Conservation (phyloP, 108 stramenopile species). For the Nitzschia inconspicua region DNA sequence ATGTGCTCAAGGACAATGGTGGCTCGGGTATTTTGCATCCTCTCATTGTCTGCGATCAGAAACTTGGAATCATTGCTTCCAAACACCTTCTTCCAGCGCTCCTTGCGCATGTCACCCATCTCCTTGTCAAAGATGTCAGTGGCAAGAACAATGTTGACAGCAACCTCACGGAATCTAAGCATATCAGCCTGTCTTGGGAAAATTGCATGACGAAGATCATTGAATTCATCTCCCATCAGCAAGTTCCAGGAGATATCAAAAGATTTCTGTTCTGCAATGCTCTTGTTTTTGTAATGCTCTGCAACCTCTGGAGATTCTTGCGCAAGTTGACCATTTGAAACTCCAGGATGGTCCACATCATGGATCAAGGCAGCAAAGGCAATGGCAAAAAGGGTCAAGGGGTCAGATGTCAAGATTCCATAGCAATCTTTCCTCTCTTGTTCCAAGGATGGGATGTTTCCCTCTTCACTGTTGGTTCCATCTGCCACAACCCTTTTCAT, state of each 20-base stretch:
- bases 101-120: slow-evolving; percentile 9
- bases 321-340: slow-evolving; percentile 36
- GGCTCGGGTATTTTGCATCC: neutral
- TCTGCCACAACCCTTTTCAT: slow-evolving; percentile 15
- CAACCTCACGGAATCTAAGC: slow-evolving; percentile 27
- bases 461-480: too few species aligned
- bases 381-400: slow-evolving; percentile 42
- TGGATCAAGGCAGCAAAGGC: slow-evolving; percentile 62
- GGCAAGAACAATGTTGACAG: slow-evolving; percentile 32
- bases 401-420: slow-evolving; percentile 53
- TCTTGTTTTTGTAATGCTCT: slow-evolving; percentile 26
- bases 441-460: too few species aligned
- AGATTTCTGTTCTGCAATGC: slow-evolving; percentile 33
- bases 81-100: slow-evolving; percentile 37
- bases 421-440: too few species aligned
- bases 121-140: slow-evolving; percentile 39
- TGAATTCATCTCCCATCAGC: slow-evolving; percentile 26
- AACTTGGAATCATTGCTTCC: neutral
- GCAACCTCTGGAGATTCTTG: slow-evolving; percentile 38
- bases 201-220: slow-evolving; percentile 10
- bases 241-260: slow-evolving; percentile 27
- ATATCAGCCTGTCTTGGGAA: slow-evolving; percentile 17
- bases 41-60: neutral
- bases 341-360: slow-evolving; percentile 52
- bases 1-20: slow-evolving; percentile 19